A percentile compares a stretch with the other conserved stretches of the same genome.
phyloP scores from a whole-genome alignment of 73 alveolate species.

The Paramecium biaurelia region DNA sequence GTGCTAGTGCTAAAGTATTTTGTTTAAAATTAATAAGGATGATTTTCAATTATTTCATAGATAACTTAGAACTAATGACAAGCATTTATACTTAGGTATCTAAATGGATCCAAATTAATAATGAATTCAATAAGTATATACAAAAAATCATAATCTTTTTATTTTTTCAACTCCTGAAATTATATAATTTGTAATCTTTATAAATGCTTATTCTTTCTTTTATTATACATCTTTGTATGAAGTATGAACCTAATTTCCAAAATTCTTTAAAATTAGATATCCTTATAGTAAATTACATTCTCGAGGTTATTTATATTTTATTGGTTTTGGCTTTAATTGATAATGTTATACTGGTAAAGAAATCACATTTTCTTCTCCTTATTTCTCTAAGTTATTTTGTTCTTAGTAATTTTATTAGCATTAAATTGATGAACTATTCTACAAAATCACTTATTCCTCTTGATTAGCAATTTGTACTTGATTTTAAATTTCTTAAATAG shows the following conservation, averaged over 20 bases:
- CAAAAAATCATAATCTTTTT: neutral
- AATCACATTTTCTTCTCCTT: neutral
- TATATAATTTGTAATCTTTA: neutral
- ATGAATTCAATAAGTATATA: neutral
- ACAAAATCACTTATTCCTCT: neutral
- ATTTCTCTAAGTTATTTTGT: neutral
- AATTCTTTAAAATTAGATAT: neutral
- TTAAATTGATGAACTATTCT: neutral
- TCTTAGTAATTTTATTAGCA: neutral
- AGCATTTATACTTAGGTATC: constrained; percentile 14
- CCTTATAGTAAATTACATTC: neutral
- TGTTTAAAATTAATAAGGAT: neutral
- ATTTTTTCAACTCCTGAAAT: neutral
- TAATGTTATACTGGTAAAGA: neutral
- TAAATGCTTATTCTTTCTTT: neutral
- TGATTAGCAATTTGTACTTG: neutral
- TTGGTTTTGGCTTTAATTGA: neutral
- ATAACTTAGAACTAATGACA: constrained; percentile 26
- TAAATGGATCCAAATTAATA: constrained; percentile 22
- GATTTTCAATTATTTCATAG: constrained; percentile 39
- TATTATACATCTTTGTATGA: neutral
- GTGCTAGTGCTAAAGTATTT: constrained; percentile 1
- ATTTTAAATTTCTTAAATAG: neutral
- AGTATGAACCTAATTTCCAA: neutral
- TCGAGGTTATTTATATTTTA: neutral